These are phyloP conservation scores for Ilyonectria destructans DNA, from an alignment of 2,329 filamentous ascomycete genomes.

Conservation along the genomic window DNA sequence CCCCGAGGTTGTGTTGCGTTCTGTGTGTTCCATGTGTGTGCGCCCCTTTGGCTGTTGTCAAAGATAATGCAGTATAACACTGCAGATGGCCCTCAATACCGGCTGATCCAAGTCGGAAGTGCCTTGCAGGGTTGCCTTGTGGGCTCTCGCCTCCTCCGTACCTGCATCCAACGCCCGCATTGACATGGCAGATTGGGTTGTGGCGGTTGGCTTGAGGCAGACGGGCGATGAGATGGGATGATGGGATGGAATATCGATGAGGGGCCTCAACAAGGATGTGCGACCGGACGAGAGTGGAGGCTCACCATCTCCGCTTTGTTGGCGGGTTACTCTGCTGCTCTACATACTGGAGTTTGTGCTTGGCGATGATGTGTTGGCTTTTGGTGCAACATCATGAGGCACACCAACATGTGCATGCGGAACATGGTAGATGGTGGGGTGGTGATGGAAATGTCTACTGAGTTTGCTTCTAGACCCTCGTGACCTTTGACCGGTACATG, in stretches of 20 bases:
- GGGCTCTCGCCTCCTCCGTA: conserved; percentile 7
- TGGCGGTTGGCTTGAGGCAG: conserved; percentile 12
- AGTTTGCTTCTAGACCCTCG: not conserved
- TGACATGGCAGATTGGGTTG: conserved; percentile 28
- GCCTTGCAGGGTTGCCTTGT: conserved; percentile 4
- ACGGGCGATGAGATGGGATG: conserved; percentile 26
- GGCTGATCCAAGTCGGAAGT: not conserved
- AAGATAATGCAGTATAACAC: conserved; percentile 8
- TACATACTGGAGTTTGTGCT: conserved; percentile 13
- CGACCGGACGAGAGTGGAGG: not conserved
- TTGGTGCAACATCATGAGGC: conserved; percentile 17
- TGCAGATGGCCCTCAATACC: not conserved
- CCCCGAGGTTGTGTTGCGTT: conserved; percentile 21
- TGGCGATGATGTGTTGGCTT: conserved; percentile 22
- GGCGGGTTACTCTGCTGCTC: conserved; percentile 9
- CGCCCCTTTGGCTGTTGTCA: conserved; percentile 6
- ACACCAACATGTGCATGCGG: conserved; percentile 13
- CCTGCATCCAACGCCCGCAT: conserved; percentile 29
- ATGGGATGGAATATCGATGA: conserved; percentile 5
- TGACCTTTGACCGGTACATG: conserved; percentile 1
- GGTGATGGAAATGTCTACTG: not conserved
- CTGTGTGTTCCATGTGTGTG: not conserved
- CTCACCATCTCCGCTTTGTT: not conserved
- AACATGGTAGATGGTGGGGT: conserved; percentile 1
- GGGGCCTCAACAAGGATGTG: conserved; percentile 7